Evolutionary conservation across 192 early-diverging fungal genomes (phyloP).

Genomic region (Pilobolus umbonatus): DNA sequence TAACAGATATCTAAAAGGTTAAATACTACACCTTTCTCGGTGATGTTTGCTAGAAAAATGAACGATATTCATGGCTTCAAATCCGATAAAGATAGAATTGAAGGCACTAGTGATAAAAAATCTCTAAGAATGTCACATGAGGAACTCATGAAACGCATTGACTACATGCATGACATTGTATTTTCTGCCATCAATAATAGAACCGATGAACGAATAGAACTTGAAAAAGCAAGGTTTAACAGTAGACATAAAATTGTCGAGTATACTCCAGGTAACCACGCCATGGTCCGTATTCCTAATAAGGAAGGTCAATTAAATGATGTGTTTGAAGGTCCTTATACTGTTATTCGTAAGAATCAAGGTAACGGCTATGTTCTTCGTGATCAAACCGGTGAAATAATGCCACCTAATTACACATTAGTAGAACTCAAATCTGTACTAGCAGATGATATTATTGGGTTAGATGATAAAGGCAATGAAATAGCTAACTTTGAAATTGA

Average conservation of each 20-base stretch:
- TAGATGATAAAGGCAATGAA: neutral
- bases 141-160: neutral
- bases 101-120: too few relatives aligned
- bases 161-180: neutral
- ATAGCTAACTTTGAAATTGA: neutral
- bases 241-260: neutral
- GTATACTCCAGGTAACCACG: neutral
- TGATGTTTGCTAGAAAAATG: conserved; percentile 36
- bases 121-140: neutral
- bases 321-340: neutral
- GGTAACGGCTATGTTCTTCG: neutral
- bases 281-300: neutral
- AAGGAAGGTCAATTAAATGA: neutral
- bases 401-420: too few relatives aligned
- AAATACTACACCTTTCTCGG: conserved; percentile 34
- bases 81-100: conserved; percentile 25
- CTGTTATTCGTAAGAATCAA: neutral
- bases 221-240: neutral
- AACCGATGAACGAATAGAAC: neutral
- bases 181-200: conserved; percentile 1
- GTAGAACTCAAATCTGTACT: too few relatives aligned
- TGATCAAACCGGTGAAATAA: too few relatives aligned
- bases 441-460: neutral
- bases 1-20: conserved; percentile 13
- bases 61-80: too few relatives aligned